Base-by-base conservation (phyloP, 768 basidiomycete species). In the Kwoniella dendrophila region DNA sequence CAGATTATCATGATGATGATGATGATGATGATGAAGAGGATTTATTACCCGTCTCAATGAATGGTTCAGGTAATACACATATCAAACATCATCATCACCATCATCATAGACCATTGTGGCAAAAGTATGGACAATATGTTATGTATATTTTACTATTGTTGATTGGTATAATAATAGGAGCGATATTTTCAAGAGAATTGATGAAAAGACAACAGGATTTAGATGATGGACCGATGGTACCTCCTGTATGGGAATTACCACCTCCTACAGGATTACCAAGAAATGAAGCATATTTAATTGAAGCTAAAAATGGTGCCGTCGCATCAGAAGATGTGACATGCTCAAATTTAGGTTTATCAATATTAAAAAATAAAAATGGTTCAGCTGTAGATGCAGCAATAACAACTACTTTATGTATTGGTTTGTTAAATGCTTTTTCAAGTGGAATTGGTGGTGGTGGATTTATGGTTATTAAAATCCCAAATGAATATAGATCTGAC, bases 341-440 rank as follows among this genome's bases (percentile, higher is more conserved):
- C 78, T 94, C 92, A 8, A 80, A 89, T 43, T 86, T 96, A 49
- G 95, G 94, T 2, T 85, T 96, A 1, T 80, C 85, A 4, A 82
- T 87, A 8, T 70, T 95, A 60, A 87, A 86, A 80, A 77, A 80
- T 30, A 84, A 86, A 7, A 93, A 92, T 27, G 95, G 95, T 18
- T 94, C 90, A 71, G 93, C 94, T 0, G 86, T 95, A 16, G 95
- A 98, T 67, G 88, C 95, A 0, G 88, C 86, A 0, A 86, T 97
- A 56, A 85, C 86, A 22, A 84, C 89, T 0, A 86, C 88, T 0
- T 81, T 97, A 26, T 97, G 95, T 74, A 75, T 82, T 43, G 82
- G 82, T 5, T 73, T 80, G 4, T 72, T 92, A 52, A 93, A 92
- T 77, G 91, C 91, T 87, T 96, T 93, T 76, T 90, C 90, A 84